A percentile compares a stretch with the other conserved stretches of the same genome.
phyloP scores from a whole-genome alignment of 2,329 filamentous ascomycete species.

The Xylaria polymorpha region DNA sequence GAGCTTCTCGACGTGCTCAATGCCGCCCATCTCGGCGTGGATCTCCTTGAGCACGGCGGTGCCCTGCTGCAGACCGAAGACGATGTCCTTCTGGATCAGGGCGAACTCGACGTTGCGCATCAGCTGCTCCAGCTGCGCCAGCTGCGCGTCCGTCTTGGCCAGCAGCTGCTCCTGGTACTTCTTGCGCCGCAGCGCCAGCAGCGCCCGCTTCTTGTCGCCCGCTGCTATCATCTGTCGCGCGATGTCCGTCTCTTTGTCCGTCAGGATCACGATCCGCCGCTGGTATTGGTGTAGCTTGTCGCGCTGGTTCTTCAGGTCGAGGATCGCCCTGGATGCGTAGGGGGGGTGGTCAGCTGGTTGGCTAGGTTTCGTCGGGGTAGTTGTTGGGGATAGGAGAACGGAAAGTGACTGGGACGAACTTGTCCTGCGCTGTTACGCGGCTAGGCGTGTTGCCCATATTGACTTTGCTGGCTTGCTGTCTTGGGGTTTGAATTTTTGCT shows the following conservation, averaged over 20 bases:
- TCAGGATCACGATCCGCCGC: slow-evolving; percentile 86
- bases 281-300: slow-evolving; percentile 98
- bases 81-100: slow-evolving; percentile 93
- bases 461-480: slow-evolving; percentile 17
- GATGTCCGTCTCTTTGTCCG: slow-evolving; percentile 86
- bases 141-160: slow-evolving; percentile 88
- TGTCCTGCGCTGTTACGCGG: slow-evolving; percentile 80
- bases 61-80: slow-evolving; percentile 76
- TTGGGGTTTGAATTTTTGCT: not conserved
- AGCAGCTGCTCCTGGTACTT: slow-evolving; percentile 96
- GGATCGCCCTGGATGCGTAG: slow-evolving; percentile 76
- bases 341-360: slow-evolving; percentile 3
- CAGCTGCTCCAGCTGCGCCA: slow-evolving; percentile 92
- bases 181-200: slow-evolving; percentile 90
- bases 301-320: slow-evolving; percentile 97
- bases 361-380: not conserved
- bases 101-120: slow-evolving; percentile 94
- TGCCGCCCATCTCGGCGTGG: slow-evolving; percentile 92
- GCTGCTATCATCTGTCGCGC: slow-evolving; percentile 83
- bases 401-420: slow-evolving; percentile 63
- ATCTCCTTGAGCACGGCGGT: slow-evolving; percentile 91
- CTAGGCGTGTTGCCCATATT: slow-evolving; percentile 67
- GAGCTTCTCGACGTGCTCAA: slow-evolving; percentile 93
- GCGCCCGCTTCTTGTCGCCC: slow-evolving; percentile 82
- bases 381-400: slow-evolving; percentile 20